Conservation (phyloP, 2,329 filamentous ascomycete species). For the Colletotrichum musae region DNA sequence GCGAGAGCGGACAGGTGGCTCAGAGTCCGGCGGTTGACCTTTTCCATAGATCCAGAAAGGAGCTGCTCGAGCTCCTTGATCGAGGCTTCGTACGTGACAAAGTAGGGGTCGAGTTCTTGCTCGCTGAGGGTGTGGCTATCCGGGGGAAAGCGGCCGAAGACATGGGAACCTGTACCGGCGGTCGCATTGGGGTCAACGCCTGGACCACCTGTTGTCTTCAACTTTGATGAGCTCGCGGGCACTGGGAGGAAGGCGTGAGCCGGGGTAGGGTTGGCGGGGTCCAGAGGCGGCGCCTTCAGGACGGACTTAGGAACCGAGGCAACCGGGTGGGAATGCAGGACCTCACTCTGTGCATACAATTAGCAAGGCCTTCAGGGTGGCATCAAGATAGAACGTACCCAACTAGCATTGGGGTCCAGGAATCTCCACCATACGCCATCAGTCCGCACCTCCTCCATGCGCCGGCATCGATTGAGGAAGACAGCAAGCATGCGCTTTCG, state of each 20-base stretch:
- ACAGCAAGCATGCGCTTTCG: conserved; percentile 97
- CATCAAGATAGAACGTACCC: conserved; percentile 71
- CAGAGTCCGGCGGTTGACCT: conserved; percentile 91
- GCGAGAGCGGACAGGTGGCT: conserved; percentile 88
- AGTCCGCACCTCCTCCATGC: conserved; percentile 91
- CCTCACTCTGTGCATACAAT: conserved; percentile 78
- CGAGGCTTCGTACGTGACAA: conserved; percentile 91
- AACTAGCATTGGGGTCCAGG: conserved; percentile 97
- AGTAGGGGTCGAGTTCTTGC: conserved; percentile 94
- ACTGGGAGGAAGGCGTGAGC: conserved; percentile 91
- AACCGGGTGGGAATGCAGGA: conserved; percentile 92
- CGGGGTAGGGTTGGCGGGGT: conserved; percentile 91
- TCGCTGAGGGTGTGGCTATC: conserved; percentile 83
- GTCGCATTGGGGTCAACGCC: conserved; percentile 52
- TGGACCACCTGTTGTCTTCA: conserved; percentile 69
- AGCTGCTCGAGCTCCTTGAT: conserved; percentile 92
- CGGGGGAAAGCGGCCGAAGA: conserved; percentile 86
- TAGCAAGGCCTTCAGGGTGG: conserved; percentile 41
- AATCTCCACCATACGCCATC: conserved; percentile 99
- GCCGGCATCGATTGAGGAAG: conserved; percentile 92
- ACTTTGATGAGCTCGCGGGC: conserved; percentile 86
- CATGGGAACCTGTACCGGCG: conserved; percentile 63
- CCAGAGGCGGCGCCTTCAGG: conserved; percentile 93
- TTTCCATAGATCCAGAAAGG: conserved; percentile 94
- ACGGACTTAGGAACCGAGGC: conserved; percentile 94